A percentile compares a stretch with the other conserved stretches of the same genome.
These are phyloP conservation scores for Cercospora beticola DNA, from an alignment of 2,329 filamentous ascomycete species.

Conservation along the genomic window DNA sequence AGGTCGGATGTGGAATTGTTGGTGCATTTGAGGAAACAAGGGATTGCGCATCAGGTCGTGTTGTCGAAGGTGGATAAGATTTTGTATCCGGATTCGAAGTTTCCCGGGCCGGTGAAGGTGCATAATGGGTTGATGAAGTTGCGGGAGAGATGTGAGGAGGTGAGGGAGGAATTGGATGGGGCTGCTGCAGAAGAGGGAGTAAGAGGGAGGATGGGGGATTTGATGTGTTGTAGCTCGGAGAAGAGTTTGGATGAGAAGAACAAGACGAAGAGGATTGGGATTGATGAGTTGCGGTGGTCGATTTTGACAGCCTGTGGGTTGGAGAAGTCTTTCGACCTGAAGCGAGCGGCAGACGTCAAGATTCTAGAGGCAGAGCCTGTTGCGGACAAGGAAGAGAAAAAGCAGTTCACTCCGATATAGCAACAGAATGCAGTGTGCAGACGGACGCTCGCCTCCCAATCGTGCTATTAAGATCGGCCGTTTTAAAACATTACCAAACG, in stretches of 20 bases:
- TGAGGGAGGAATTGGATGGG: conserved; percentile 47
- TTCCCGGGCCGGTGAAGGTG: conserved; percentile 28
- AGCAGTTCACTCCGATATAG: conserved; percentile 3
- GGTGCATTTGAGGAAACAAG: conserved; percentile 54
- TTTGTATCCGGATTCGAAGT: conserved; percentile 39
- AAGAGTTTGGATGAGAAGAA: conserved; percentile 48
- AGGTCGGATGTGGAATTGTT: conserved; percentile 59
- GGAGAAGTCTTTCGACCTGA: conserved; percentile 37
- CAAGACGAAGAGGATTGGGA: conserved; percentile 57
- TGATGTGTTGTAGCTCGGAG: conserved; percentile 59
- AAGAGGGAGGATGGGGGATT: conserved; percentile 54
- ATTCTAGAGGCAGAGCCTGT: conserved; percentile 1
- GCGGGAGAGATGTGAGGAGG: conserved; percentile 40
- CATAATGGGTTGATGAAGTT: conserved; percentile 38
- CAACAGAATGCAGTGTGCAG: not conserved
- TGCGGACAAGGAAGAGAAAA: not conserved
- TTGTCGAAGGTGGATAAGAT: conserved; percentile 66
- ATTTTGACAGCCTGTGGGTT: conserved; percentile 62
- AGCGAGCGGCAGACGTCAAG: conserved; percentile 2
- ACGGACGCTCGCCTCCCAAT: not conserved
- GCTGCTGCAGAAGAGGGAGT: conserved; percentile 36
- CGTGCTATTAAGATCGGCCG: not conserved
- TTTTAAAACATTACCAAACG: not conserved
- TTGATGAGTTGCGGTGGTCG: conserved; percentile 63
- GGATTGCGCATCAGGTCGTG: conserved; percentile 64